phyloP scores from a whole-genome alignment of 495 filamentous ascomycete genomes.

The Letharia columbiana region DNA sequence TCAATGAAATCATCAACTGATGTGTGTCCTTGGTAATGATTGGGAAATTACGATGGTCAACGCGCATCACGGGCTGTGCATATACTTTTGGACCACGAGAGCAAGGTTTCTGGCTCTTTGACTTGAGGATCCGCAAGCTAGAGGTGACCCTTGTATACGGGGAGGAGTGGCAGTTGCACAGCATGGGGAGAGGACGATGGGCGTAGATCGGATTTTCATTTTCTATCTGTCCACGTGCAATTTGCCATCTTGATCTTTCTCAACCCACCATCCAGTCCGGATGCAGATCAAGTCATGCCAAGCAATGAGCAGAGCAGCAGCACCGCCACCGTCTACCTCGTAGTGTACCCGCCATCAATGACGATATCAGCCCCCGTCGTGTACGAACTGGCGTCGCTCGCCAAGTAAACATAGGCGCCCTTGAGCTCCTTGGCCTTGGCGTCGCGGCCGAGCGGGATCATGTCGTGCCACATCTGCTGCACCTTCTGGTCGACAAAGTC shows the following conservation, averaged over 20 bases:
- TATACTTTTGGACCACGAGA: not conserved
- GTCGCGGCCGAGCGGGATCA: conserved; percentile 70
- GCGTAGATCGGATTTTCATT: not conserved
- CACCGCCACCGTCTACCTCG: conserved; percentile 8
- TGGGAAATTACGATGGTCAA: too few species aligned
- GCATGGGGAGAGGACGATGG: too few species aligned
- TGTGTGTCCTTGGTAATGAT: too few species aligned
- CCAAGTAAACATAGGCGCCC: conserved; percentile 72
- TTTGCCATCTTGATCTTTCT: not conserved
- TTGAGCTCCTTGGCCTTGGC: conserved; percentile 76
- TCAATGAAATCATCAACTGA: not conserved
- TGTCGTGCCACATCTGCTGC: conserved; percentile 63
- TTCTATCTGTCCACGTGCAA: not conserved
- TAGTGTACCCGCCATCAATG: conserved; percentile 53
- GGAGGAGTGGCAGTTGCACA: not conserved
- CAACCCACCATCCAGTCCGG: not conserved
- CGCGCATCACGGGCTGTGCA: not conserved
- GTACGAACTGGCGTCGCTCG: conserved; percentile 69
- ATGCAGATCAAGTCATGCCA: not conserved
- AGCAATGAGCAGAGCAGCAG: not conserved
- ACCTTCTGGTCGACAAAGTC: conserved; percentile 65
- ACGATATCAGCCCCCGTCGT: conserved; percentile 73
- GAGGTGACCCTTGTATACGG: not conserved
- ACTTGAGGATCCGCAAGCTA: not conserved
- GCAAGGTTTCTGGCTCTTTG: too few species aligned